Evolutionary conservation across 768 basidiomycete genomes (phyloP), one percentile per base, ranked within the genome.

Genomic region (Naganishia vaughanmartiniae): DNA sequence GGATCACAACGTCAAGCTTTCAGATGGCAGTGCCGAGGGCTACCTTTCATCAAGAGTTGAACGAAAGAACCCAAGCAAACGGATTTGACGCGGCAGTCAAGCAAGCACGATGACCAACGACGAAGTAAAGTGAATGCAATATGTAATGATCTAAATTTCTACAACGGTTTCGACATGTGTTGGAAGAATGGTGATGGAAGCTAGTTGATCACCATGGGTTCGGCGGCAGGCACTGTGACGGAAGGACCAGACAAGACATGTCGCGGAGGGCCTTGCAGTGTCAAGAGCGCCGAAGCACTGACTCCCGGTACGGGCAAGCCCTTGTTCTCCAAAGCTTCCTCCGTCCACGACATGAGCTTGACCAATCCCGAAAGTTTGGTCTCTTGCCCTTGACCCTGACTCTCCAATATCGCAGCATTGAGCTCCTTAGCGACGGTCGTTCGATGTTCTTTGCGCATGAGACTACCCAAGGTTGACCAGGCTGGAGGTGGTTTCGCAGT

Each of bases 401-500:
- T 90, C 76, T 93, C 91, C 78, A 99, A 83, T 67, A 99, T 95
- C 36, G 95, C 94, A 0, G 91, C 90, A 78, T 99, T 99, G 79
- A 98, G 88, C 83, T 95, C 92, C 26, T 90, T 89, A 0, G 94
- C 94, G n/a, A 94, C 95, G 83, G 90, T 90, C 87, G 92, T 86
- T 60, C 95, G 86, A 80, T 97, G 93, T 26, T 87, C 88, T 34
- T 91, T 89, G 33, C 89, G 89, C 78, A 98, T 82, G 66, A 98
- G 83, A 67, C 39, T 42, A 19, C 71, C 71, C 10, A 72, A 34
- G n/a, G 39, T 72, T 7, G 66, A 54, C 71, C 71, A 72, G 1
- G 57, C 51, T 26, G 60, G 67, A n/a, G 66, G 51, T 9, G 58
- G 30, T 19, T 73, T 53, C 0, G 67, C 31, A 0, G 67, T 28